phyloP scores from a whole-genome alignment of 2,329 filamentous ascomycete species.

The Stagonosporopsis chrysanthemi region DNA sequence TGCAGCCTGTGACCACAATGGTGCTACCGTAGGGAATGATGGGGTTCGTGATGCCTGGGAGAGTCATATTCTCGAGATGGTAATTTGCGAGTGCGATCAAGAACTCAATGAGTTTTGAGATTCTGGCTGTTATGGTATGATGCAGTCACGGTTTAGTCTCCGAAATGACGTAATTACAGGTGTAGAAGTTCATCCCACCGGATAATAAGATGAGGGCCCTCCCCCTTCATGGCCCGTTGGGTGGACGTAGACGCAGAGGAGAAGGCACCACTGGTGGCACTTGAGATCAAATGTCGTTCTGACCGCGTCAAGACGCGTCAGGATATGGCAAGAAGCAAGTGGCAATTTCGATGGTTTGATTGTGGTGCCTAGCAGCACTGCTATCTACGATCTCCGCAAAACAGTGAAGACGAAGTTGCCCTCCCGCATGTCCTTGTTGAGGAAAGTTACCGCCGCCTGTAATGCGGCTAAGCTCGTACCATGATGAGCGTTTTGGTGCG shows the following conservation, averaged over 20 bases:
- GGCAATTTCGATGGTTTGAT: conserved; percentile 13
- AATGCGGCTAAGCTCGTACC: conserved; percentile 11
- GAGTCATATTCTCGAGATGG: not conserved
- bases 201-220: not conserved
- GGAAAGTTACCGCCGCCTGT: conserved; percentile 9
- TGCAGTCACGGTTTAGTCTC: conserved; percentile 6
- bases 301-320: too few relatives aligned
- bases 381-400: conserved; percentile 13
- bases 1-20: conserved; percentile 48
- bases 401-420: conserved; percentile 3
- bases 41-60: conserved; percentile 25
- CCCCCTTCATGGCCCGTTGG: too few relatives aligned
- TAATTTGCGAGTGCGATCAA: not conserved
- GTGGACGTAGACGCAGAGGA: too few relatives aligned
- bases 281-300: too few relatives aligned
- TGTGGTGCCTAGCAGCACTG: conserved; percentile 18
- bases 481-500: conserved; percentile 28
- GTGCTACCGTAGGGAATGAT: conserved; percentile 33
- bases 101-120: not conserved
- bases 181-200: conserved; percentile 2
- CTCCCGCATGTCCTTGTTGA: conserved; percentile 1
- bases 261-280: too few relatives aligned
- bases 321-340: not conserved
- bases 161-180: conserved; percentile 16
- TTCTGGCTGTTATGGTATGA: not conserved